Base-by-base conservation (phyloP, 2,329 filamentous ascomycete genomes). In the Fusarium marasasianum region DNA sequence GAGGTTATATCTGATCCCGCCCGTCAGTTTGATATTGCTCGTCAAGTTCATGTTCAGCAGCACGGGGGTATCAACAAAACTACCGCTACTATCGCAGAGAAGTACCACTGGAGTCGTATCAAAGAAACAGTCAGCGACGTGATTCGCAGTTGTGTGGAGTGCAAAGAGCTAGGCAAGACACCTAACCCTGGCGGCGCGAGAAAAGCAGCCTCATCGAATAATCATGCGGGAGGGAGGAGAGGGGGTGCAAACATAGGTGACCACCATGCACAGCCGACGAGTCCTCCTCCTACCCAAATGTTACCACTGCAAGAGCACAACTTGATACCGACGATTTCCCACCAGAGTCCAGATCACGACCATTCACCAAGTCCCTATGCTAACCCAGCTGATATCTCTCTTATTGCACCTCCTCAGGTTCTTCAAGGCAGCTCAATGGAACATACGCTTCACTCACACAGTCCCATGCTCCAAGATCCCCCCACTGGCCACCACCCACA, bases 61-160 rank as follows among this genome's bases (percentile, higher is more conserved):
- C 96, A 99, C 80, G 94, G 93, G 12, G 96, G 96, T 58, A 98
- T 98, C 87, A 99, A 99, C 87, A 98, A 98, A 86, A 98, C 96
- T 1, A 98, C 96, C 2, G 95, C 96, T 26, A 93, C 91, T 26
- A 98, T 99, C 78, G 94, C 96, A 17, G 94, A 98, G 80, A 93
- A 92, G 79, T 98, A 96, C 81, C 96, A 98, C 84, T 99, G 96
- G 96, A 95, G 97, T 54, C 91, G 96, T 70, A 98, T 98, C 85
- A 99, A 98, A 82, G 95, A 98, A 83, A 98, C 96, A 2, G 96
- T 98, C 71, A 96, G 93, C 81, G 92, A 96, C 81, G 95, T 98
- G 77, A 98, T 98, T 83, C 92, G 94, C 77, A 96, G 96, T 78
- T 99, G 96, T 83, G 85, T 89, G 13, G 92, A 97, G 80, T 98